Base-by-base conservation (phyloP, 2,329 filamentous ascomycete genomes). In the Apiospora phragmitis region DNA sequence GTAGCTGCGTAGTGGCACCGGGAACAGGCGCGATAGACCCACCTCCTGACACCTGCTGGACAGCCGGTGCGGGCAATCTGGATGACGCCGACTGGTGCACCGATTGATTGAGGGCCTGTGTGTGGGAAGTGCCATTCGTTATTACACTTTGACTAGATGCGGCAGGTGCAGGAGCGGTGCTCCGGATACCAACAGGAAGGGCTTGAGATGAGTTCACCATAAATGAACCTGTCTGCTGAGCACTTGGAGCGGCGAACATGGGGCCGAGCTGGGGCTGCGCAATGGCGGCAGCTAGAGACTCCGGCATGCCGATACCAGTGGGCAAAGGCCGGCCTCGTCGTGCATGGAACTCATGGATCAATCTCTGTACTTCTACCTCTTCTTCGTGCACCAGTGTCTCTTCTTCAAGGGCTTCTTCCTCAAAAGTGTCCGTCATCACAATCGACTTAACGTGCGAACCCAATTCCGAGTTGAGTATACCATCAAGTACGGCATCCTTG, bases 341-440 rank as follows among this genome's bases (percentile, higher is more conserved):
- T 21, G 67, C 73, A 69, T 75, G 70, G 42, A 77, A 77, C 24
- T 70, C 62, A 18, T 67, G 43, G 35, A 83, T 76, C 69, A 83
- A 73, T 51, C 82, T 74, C 42, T 87, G 83, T 0, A 89, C 89
- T 65, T 90, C 87, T 59, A 81, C 82, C 12, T 84, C 78, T 73
- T 94, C 92, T 68, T 92, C 89, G 0, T 84, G 82, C 0, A 89
- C 90, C 29, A 95, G 79, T 24, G 76, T 75, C 0, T 76, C 77
- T 16, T 85, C 85, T 67, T 90, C 89, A 14, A 87, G 82, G 70
- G 92, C 91, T 73, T 94, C 91, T 73, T 89, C 86, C 73, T 93
- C 90, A 74, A 94, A 94, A 0, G 91, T 91, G 74, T 95, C 92
- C 0, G 91, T 92, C 49, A 91, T 87, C 3, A 88, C 85, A 70